Evolutionary conservation across 2,329 filamentous ascomycete genomes (phyloP), one percentile per base, ranked within the genome.

Genomic region (Allantophomopsis lycopodina): DNA sequence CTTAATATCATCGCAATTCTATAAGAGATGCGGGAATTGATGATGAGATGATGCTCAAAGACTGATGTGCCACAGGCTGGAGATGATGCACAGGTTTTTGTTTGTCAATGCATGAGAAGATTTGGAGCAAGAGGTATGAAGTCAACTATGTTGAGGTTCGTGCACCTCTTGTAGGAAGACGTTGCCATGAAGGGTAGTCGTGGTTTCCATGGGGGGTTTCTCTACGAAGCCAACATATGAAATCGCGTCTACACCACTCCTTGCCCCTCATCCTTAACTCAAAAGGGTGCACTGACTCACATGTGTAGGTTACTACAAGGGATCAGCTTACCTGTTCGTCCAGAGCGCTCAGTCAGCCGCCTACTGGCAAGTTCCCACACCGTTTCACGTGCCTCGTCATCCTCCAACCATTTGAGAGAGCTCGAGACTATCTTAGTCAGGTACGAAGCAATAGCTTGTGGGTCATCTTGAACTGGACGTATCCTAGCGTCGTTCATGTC

Each of bases 261-360:
- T 10, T 12, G n/a, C n/a, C 23, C 23, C 7, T 28, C 23, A 28
- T 10, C 23, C 8, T 12, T 8, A 28, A 28, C 23, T 28, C 20
- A 21, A 8, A 21, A 21, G 20, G 8, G 8, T 8, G 8, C 20
- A 21, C 11, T 28, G 23, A 28, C 23, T 28, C 23, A 28, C 11
- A 8, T 28, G 11, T 12, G 11, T 3, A 28, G 23, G 23, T 10
- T 28, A 28, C 23, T 4, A 15, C 15, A 35, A n/a, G n/a, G 31
- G 42, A 33, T 13, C 10, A 20, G 52, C 60, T 42, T 63, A 75
- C 73, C 75, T 42, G 71, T 72, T 39, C 91, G 72, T 1, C 91
- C 91, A 45, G 87, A 94, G 13, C 89, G 72, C 59, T 95, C 88
- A 34, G 84, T 80, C 44, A 96, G 71, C 36, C 89, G 71, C 43